These are phyloP conservation scores for Warburgia ugandensis DNA, from an alignment of 164 flowering plant species.

Conservation along the genomic window DNA sequence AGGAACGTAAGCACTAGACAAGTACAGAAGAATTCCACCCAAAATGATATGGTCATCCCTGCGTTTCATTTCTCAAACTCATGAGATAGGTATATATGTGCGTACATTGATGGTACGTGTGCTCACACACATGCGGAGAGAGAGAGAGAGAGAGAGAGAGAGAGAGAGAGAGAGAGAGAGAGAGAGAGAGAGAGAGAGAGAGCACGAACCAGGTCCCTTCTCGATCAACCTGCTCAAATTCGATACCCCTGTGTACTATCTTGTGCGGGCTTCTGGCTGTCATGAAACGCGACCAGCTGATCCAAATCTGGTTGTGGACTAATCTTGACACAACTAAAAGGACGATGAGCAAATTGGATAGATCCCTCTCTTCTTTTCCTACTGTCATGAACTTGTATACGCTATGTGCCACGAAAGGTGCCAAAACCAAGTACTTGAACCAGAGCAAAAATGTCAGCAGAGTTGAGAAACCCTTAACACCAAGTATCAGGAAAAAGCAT, in stretches of 20 bases:
- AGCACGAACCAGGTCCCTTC: constrained; percentile 28
- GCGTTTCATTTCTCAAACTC: constrained; percentile 2
- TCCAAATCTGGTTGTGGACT: constrained; percentile 17
- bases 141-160: too few species aligned
- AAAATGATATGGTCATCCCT: constrained; percentile 36
- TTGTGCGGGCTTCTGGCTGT: constrained; percentile 16
- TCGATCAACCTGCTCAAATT: constrained; percentile 41
- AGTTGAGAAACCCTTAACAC: too few species aligned
- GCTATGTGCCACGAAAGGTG: constrained; percentile 8
- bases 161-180: too few species aligned
- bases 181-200: constrained; percentile 5
- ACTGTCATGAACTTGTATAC: not conserved
- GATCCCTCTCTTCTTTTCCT: constrained; percentile 9
- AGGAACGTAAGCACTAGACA: not conserved
- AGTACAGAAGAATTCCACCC: constrained; percentile 20
- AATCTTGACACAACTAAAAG: constrained; percentile 10
- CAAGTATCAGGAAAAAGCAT: not conserved
- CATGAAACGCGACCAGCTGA: constrained; percentile 13
- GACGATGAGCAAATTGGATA: not conserved
- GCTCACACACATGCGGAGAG: too few species aligned
- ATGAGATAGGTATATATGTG: not conserved
- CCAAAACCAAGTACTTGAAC: constrained; percentile 9
- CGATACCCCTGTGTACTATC: constrained; percentile 25
- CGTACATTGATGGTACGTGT: too few species aligned
- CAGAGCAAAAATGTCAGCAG: too few species aligned